Conservation (phyloP, 2,329 filamentous ascomycete genomes). For the Epichloe uncinata region DNA sequence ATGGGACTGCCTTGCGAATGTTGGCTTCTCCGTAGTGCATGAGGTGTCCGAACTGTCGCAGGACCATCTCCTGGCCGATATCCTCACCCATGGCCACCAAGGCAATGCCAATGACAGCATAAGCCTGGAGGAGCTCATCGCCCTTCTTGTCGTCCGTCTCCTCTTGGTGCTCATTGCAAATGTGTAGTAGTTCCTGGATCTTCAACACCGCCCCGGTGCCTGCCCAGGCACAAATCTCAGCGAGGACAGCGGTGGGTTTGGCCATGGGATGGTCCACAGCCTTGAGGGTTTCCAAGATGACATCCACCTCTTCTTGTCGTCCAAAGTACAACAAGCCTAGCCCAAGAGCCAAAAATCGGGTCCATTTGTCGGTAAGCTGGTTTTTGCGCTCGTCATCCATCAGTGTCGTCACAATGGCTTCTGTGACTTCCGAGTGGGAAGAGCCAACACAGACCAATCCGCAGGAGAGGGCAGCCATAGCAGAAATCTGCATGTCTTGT, state of each 20-base stretch:
- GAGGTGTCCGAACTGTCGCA: conserved; percentile 91
- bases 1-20: conserved; percentile 87
- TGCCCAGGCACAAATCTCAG: conserved; percentile 95
- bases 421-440: conserved; percentile 78
- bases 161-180: conserved; percentile 95
- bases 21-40: conserved; percentile 99
- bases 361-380: conserved; percentile 97
- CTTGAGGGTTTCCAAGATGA: conserved; percentile 92
- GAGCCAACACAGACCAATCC: conserved; percentile 90
- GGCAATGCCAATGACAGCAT: conserved; percentile 87
- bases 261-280: conserved; percentile 95
- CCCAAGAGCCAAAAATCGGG: conserved; percentile 87
- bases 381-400: conserved; percentile 85
- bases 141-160: conserved; percentile 90
- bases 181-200: conserved; percentile 90
- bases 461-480: conserved; percentile 85
- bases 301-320: conserved; percentile 95
- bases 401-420: conserved; percentile 82
- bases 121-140: conserved; percentile 88
- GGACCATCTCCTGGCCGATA: conserved; percentile 95
- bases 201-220: conserved; percentile 95
- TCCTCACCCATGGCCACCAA: conserved; percentile 98
- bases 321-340: conserved; percentile 92
- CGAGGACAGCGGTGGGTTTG: conserved; percentile 85
- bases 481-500: conserved; percentile 87